phyloP scores from a whole-genome alignment of 164 flowering plant species.

The Kalanchoe fedtschenkoi region DNA sequence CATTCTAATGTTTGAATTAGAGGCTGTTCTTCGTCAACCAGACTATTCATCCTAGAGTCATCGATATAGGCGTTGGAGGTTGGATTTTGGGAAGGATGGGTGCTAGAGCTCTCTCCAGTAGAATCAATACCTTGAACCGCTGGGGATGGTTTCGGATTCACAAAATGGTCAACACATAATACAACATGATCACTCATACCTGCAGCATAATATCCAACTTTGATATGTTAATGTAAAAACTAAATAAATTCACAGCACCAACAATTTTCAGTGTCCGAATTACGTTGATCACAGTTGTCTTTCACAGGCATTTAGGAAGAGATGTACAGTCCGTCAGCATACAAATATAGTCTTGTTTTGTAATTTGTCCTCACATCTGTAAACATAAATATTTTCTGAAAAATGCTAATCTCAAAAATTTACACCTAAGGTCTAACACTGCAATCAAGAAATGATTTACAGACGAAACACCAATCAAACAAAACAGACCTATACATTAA shows the following conservation, averaged over 20 bases:
- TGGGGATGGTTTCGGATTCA: slow-evolving; percentile 27
- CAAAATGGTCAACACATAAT: slow-evolving; percentile 40
- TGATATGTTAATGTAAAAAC: not conserved
- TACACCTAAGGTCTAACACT: not conserved
- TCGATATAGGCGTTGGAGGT: slow-evolving; percentile 13
- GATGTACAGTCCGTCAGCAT: too few species aligned
- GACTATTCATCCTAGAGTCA: slow-evolving; percentile 14
- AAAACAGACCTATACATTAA: not conserved
- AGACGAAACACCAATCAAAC: not conserved
- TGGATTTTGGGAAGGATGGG: slow-evolving; percentile 12
- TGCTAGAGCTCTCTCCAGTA: slow-evolving; percentile 22
- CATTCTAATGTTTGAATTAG: slow-evolving; percentile 48
- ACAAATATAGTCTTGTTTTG: not conserved
- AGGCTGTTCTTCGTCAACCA: slow-evolving; percentile 33
- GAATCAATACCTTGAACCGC: slow-evolving; percentile 24
- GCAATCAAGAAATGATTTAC: not conserved
- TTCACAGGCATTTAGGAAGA: too few species aligned
- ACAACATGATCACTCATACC: slow-evolving; percentile 50
- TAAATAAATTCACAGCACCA: too few species aligned
- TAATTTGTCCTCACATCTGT: not conserved
- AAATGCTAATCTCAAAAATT: not conserved
- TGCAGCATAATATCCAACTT: not conserved
- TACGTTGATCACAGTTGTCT: too few species aligned
- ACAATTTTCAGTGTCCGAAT: too few species aligned
- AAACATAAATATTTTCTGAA: not conserved